phyloP scores from a whole-genome alignment of 1,284 basidiomycete genomes.

The Agaricales sp. region DNA sequence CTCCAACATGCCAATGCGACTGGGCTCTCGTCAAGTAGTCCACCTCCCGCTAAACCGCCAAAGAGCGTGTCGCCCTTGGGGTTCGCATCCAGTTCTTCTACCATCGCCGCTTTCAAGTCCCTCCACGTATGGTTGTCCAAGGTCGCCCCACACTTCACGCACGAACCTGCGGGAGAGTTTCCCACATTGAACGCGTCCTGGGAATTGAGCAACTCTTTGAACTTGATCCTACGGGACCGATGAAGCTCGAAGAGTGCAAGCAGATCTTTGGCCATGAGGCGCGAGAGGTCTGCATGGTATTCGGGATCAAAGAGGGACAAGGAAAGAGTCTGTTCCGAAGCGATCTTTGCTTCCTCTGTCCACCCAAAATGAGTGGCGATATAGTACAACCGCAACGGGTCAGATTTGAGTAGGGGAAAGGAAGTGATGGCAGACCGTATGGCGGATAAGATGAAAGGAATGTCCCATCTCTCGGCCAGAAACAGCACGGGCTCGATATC shows the following conservation, averaged over 20 bases:
- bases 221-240: constrained; percentile 25
- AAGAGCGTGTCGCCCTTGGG: constrained; percentile 26
- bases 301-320: constrained; percentile 23
- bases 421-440: constrained; percentile 26
- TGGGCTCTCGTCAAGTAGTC: neutral
- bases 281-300: constrained; percentile 19
- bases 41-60: neutral
- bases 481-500: constrained; percentile 24
- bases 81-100: constrained; percentile 27
- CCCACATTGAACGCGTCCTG: constrained; percentile 32
- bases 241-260: constrained; percentile 28
- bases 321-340: constrained; percentile 26
- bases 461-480: constrained; percentile 36
- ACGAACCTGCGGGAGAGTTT: constrained; percentile 22
- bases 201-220: constrained; percentile 27
- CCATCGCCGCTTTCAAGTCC: constrained; percentile 27
- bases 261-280: constrained; percentile 23
- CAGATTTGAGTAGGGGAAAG: constrained; percentile 19
- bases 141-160: constrained; percentile 27
- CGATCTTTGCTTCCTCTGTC: constrained; percentile 26
- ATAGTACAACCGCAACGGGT: constrained; percentile 30
- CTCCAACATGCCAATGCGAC: constrained; percentile 1
- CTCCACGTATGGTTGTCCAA: constrained; percentile 31
- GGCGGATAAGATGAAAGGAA: constrained; percentile 25
- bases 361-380: constrained; percentile 33